These are phyloP conservation scores for Fonsecaea monophora DNA, from an alignment of 2,329 filamentous ascomycete species.

Conservation along the genomic window DNA sequence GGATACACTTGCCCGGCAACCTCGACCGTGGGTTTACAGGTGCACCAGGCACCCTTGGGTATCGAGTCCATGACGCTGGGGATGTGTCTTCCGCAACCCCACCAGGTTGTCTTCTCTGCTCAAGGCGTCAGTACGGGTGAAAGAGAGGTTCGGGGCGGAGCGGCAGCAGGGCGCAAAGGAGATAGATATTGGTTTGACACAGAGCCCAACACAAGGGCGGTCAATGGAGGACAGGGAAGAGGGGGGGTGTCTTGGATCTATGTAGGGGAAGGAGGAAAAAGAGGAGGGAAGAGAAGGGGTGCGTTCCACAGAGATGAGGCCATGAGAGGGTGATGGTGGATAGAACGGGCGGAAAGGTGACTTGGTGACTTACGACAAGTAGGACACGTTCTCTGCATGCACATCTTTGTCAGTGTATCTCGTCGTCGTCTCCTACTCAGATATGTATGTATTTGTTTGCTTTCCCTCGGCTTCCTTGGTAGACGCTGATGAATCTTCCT, in stretches of 20 bases:
- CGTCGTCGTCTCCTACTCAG: not conserved
- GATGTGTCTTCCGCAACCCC: constrained; percentile 60
- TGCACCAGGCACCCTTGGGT: constrained; percentile 60
- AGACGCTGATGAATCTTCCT: too few relatives aligned
- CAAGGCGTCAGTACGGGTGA: not conserved
- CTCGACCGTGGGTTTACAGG: constrained; percentile 61
- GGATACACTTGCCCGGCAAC: constrained; percentile 61
- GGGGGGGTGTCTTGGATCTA: too few relatives aligned
- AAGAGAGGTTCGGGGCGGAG: constrained; percentile 5
- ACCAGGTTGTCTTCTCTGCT: constrained; percentile 61
- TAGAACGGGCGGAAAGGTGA: not conserved
- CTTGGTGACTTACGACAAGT: constrained; percentile 55
- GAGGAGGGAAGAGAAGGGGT: constrained; percentile 3
- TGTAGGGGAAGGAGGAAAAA: not conserved
- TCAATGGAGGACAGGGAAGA: too few relatives aligned
- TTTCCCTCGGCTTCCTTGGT: not conserved
- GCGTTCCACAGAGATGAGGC: not conserved
- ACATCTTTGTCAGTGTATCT: constrained; percentile 50
- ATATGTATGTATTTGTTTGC: not conserved
- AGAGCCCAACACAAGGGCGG: too few relatives aligned
- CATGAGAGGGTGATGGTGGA: not conserved
- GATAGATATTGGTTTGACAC: too few relatives aligned
- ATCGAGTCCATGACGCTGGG: constrained; percentile 61
- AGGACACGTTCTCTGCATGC: constrained; percentile 58
- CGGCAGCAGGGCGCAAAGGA: too few relatives aligned